Conservation (phyloP, 164 flowering plant genomes). For the Brasenia schreberi region DNA sequence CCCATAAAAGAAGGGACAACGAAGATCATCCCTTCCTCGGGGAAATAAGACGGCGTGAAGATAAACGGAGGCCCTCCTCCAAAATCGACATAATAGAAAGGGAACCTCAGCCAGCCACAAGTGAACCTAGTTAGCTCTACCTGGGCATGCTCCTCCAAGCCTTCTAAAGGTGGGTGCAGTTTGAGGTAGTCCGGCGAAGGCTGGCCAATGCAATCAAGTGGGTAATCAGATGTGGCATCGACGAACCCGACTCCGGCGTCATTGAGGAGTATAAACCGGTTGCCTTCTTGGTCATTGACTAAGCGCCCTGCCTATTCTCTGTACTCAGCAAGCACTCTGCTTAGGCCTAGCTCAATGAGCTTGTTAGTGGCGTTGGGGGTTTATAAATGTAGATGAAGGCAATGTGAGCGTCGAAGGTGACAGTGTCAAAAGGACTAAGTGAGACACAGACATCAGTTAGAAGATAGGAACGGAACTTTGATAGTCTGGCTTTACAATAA, state of each 20-base stretch:
- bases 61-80: conserved; percentile 3
- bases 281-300: not conserved
- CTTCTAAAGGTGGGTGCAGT: conserved; percentile 8
- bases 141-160: conserved; percentile 6
- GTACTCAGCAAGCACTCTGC: conserved; percentile 4
- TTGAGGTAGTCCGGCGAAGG: not conserved
- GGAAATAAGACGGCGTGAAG: conserved; percentile 2
- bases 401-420: conserved; percentile 6
- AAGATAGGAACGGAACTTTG: not conserved
- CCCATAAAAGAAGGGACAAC: not conserved
- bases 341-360: conserved; percentile 5
- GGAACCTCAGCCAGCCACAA: conserved; percentile 8
- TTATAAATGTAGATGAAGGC: conserved; percentile 1
- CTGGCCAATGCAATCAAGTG: not conserved
- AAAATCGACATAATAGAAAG: conserved; percentile 6
- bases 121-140: conserved; percentile 7
- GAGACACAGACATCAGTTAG: conserved; percentile 1
- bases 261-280: conserved; percentile 4
- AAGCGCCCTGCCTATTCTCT: conserved; percentile 9
- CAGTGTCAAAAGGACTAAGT: conserved; percentile 8
- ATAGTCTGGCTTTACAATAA: not conserved
- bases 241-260: conserved; percentile 8
- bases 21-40: conserved; percentile 2
- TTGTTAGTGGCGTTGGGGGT: conserved; percentile 6
- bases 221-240: conserved; percentile 3